Evolutionary conservation across 345 rosid species (phyloP).

Genomic region (Hibiscus mutabilis): DNA sequence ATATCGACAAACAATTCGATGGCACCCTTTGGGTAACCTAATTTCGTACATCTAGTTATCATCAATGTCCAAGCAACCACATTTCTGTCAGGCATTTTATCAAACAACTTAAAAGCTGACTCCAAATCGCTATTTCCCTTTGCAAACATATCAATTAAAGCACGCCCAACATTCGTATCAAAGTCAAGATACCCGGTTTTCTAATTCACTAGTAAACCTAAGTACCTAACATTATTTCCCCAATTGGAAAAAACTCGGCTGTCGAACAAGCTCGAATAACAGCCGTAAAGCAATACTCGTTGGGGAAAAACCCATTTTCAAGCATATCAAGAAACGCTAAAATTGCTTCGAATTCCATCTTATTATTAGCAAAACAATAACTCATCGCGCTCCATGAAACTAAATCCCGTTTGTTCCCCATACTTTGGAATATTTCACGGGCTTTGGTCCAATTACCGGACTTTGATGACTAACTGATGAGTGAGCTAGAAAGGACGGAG

Average conservation of each 20-base stretch:
- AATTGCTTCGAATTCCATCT: constrained; percentile 36
- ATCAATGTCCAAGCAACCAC: constrained; percentile 64
- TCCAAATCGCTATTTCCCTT: constrained; percentile 39
- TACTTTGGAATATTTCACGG: constrained; percentile 32
- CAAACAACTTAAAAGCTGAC: constrained; percentile 49
- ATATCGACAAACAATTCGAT: constrained; percentile 44
- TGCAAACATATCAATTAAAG: constrained; percentile 54
- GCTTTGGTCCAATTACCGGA: constrained; percentile 46
- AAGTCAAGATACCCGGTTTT: constrained; percentile 43
- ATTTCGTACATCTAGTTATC: constrained; percentile 45
- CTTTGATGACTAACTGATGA: constrained; percentile 64
- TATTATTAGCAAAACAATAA: constrained; percentile 49
- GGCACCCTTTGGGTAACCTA: constrained; percentile 41
- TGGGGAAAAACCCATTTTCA: constrained; percentile 44
- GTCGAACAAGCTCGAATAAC: constrained; percentile 54
- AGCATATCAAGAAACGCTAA: constrained; percentile 44
- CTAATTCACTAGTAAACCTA: constrained; percentile 41
- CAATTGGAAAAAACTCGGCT: constrained; percentile 20
- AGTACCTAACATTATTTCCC: constrained; percentile 41
- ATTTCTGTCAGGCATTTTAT: constrained; percentile 48
- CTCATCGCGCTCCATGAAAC: constrained; percentile 76
- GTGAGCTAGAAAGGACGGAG: constrained; percentile 49
- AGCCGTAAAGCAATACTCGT: constrained; percentile 61
- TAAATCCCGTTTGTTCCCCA: constrained; percentile 53
- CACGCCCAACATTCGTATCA: constrained; percentile 58